These are phyloP conservation scores for Exutisphaerella laricina DNA, from an alignment of 2,329 filamentous ascomycete genomes.

Conservation along the genomic window DNA sequence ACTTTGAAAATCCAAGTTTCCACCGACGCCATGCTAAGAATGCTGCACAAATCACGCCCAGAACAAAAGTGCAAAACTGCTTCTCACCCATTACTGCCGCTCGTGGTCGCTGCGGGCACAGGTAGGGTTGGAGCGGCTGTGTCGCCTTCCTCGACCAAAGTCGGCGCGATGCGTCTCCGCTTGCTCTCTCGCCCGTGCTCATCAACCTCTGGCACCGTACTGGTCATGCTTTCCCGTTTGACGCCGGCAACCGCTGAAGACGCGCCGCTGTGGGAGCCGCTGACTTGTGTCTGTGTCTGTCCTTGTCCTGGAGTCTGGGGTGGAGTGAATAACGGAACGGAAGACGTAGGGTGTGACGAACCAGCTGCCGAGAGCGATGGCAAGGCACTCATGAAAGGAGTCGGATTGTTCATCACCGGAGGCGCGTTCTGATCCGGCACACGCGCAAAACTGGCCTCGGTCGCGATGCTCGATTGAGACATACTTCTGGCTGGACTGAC, in stretches of 20 bases:
- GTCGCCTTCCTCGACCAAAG: conserved; percentile 31
- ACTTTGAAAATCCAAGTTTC: too few species aligned
- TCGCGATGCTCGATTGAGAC: conserved; percentile 73
- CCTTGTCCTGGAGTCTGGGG: conserved; percentile 81
- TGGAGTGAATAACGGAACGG: conserved; percentile 75
- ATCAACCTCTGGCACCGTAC: conserved; percentile 33
- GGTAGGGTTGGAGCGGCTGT: conserved; percentile 1
- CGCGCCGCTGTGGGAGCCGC: conserved; percentile 7
- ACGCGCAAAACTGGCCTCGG: conserved; percentile 46
- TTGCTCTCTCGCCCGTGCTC: conserved; percentile 38
- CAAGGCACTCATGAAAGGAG: conserved; percentile 30
- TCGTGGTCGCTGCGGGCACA: neutral
- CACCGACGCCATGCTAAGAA: conserved; percentile 18
- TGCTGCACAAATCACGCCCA: conserved; percentile 4
- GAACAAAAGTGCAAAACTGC: conserved; percentile 3
- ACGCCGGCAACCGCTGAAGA: conserved; percentile 15
- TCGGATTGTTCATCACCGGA: conserved; percentile 33
- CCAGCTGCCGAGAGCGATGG: conserved; percentile 35
- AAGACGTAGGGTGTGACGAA: conserved; percentile 14
- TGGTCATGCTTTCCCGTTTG: conserved; percentile 29
- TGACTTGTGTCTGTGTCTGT: conserved; percentile 31
- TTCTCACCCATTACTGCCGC: neutral
- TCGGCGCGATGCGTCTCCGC: conserved; percentile 44
- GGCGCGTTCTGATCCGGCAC: conserved; percentile 42
- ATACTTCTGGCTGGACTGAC: conserved; percentile 80